These are phyloP conservation scores for Colletotrichum zoysiae DNA, from an alignment of 2,329 filamentous ascomycete genomes.

Conservation along the genomic window DNA sequence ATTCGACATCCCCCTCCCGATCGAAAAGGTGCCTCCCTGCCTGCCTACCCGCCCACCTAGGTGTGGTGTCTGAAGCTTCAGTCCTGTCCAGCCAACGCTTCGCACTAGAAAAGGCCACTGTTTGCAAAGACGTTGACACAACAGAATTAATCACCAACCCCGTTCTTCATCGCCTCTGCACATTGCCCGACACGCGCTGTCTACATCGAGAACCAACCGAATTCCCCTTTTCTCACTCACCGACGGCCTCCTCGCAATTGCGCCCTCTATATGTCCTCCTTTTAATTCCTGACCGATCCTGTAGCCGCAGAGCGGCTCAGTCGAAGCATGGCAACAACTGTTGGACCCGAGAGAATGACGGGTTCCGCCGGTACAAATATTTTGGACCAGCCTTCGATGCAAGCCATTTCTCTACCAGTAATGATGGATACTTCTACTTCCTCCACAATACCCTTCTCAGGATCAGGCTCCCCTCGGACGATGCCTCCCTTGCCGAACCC, in stretches of 20 bases:
- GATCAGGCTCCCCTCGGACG: constrained; percentile 51
- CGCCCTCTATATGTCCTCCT: constrained; percentile 55
- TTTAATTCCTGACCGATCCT: constrained; percentile 58
- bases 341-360: constrained; percentile 53
- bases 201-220: constrained; percentile 36
- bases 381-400: constrained; percentile 43
- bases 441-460: constrained; percentile 44
- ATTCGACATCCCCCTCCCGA: constrained; percentile 15
- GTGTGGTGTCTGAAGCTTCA: not conserved
- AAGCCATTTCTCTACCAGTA: constrained; percentile 47
- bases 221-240: constrained; percentile 16
- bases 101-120: not conserved
- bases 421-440: constrained; percentile 48
- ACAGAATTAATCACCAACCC: constrained; percentile 34
- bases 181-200: constrained; percentile 23
- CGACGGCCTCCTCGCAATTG: constrained; percentile 42
- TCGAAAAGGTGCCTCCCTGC: constrained; percentile 23
- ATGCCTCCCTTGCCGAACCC: constrained; percentile 69
- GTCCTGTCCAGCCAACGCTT: not conserved
- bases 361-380: constrained; percentile 43
- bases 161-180: constrained; percentile 18
- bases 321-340: constrained; percentile 57
- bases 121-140: constrained; percentile 23
- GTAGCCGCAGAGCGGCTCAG: constrained; percentile 64
- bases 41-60: constrained; percentile 4